phyloP scores from a whole-genome alignment of 768 basidiomycete genomes.

The Mycena haematopus region DNA sequence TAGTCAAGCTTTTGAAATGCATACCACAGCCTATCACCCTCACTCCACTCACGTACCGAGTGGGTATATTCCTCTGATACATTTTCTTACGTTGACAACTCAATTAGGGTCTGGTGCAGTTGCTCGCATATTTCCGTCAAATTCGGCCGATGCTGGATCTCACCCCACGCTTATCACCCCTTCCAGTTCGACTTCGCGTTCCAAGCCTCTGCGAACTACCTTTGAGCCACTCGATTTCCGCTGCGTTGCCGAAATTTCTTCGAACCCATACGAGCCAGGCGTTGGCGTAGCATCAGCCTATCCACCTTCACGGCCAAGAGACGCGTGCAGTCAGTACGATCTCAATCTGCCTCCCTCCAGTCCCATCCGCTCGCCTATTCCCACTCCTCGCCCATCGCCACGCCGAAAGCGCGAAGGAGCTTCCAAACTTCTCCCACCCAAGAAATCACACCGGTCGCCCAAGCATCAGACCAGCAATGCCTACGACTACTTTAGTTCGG shows the following conservation, averaged over 20 bases:
- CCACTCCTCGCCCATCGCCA: constrained; percentile 26
- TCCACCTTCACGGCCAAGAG: background rate
- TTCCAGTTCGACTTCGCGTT: background rate
- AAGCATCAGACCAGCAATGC: constrained; percentile 32
- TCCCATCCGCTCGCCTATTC: constrained; percentile 16
- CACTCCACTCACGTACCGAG: background rate
- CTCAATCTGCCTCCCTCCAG: constrained; percentile 24
- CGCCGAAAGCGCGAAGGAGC: constrained; percentile 7
- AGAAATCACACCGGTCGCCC: background rate
- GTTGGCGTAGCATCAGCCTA: background rate
- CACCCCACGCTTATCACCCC: no score
- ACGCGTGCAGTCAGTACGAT: constrained; percentile 2
- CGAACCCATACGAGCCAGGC: background rate
- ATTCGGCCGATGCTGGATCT: background rate
- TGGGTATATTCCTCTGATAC: background rate
- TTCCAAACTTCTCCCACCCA: constrained; percentile 6
- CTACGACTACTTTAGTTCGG: constrained; percentile 35
- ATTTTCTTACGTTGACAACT: background rate
- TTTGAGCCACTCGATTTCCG: background rate
- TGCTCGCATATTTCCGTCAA: background rate
- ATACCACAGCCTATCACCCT: background rate
- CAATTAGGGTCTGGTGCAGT: background rate
- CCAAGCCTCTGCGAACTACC: background rate
- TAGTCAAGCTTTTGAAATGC: background rate
- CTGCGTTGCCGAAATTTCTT: background rate